phyloP scores from a whole-genome alignment of 1,284 basidiomycete species.

The Moesziomyces antarcticus region DNA sequence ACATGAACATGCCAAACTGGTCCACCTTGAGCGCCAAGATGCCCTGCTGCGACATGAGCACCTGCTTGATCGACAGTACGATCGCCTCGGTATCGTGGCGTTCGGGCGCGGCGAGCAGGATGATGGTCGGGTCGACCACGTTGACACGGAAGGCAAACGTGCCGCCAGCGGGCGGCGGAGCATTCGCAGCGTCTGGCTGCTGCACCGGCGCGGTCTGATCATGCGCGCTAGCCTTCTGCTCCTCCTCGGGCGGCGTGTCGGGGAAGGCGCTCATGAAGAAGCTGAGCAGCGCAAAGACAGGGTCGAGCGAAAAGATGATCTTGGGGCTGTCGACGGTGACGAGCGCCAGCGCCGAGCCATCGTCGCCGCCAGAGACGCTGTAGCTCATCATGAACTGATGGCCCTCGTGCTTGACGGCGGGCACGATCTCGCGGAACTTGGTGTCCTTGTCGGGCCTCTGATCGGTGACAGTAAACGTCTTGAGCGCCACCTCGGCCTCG shows the following conservation, averaged over 20 bases:
- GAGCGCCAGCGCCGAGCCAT: constrained; percentile 78
- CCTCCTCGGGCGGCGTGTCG: constrained; percentile 6
- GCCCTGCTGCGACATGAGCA: constrained; percentile 92
- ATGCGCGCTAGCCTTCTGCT: constrained; percentile 2
- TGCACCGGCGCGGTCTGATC: neutral
- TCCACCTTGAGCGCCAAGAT: constrained; percentile 84
- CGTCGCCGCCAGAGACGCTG: constrained; percentile 75
- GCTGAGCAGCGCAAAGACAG: constrained; percentile 85
- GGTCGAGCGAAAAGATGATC: constrained; percentile 92
- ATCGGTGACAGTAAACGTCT: constrained; percentile 91
- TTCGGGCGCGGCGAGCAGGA: constrained; percentile 86
- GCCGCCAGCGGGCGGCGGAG: constrained; percentile 13
- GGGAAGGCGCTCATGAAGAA: constrained; percentile 81
- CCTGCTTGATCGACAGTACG: constrained; percentile 82
- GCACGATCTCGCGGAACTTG: constrained; percentile 94
- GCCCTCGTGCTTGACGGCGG: constrained; percentile 85
- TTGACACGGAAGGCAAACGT: constrained; percentile 80
- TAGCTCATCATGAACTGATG: constrained; percentile 96
- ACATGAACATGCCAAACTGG: constrained; percentile 91
- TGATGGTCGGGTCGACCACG: constrained; percentile 89
- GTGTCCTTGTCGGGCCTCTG: constrained; percentile 80
- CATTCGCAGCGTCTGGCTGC: constrained; percentile 5
- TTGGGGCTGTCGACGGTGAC: constrained; percentile 92
- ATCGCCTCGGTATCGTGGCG: constrained; percentile 87
- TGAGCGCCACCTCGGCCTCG: constrained; percentile 87